Evolutionary conservation across 2,329 filamentous ascomycete genomes (phyloP), one percentile per base, ranked within the genome.

Genomic region (Thermothelomyces thermophilus): DNA sequence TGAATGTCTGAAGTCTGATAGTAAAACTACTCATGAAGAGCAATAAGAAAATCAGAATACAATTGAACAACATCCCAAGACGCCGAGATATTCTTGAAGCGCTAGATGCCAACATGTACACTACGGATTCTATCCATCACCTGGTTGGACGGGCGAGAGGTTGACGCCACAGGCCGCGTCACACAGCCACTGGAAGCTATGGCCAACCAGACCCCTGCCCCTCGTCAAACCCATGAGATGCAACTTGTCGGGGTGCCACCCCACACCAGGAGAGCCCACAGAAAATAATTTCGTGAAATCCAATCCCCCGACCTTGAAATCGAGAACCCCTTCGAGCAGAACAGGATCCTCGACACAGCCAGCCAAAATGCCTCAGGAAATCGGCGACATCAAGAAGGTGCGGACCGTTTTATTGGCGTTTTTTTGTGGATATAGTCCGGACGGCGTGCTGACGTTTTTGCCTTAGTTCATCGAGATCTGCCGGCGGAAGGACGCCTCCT

Each of bases 401-500:
- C 54, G 72, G 37, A 50, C 36, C 43, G 20, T 13, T 42, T 28
- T 40, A 17, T 16, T 36, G 41, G 14, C 30, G 19, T 24, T 30
- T 34, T 50, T 20, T 36, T 17, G 3, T 16, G 34, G 24, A n/a
- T 19, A 22, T n/a, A n/a, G n/a, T n/a, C 28, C 3, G 42, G 47
- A 24, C 41, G 47, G 39, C 20, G 11, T 48, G 35, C 60, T 62
- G 52, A 62, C 57, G 47, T 26, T 16, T 48, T 52, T 48, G 14
- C 33, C n/a, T 9, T 73, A 95, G 83, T 98, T 98, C 88, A 95
- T 98, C 75, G 93, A 97, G 86, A 95, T 98, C 83, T 95, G 88
- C 85, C 87, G 91, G 77, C 87, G 93, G 74, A 95, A 95, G 82
- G 94, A 98, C 84, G 93, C 93, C 73, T 94, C 87, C 72, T 95